Evolutionary conservation across 768 basidiomycete species (phyloP).

Genomic region (Rhodosporidiobolus odoratus): DNA sequence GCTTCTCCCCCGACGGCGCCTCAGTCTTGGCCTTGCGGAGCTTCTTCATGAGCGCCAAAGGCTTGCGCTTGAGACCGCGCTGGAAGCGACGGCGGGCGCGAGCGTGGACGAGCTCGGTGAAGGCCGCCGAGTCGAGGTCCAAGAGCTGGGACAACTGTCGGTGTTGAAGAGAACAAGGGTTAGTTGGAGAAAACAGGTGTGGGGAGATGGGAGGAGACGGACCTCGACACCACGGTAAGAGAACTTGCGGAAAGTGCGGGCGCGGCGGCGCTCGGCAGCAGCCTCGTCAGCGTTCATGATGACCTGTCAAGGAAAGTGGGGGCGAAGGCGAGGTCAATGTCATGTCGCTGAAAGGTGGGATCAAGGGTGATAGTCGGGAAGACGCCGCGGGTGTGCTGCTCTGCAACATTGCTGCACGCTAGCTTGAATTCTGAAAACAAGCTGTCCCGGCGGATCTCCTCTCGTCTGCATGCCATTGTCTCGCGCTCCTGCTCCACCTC

Average conservation of each 20-base stretch:
- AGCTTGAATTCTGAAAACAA: too few relatives aligned
- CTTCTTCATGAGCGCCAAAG: constrained; percentile 99
- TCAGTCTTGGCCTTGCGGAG: constrained; percentile 99
- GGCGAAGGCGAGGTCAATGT: not conserved
- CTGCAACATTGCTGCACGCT: too few relatives aligned
- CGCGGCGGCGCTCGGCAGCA: constrained; percentile 77
- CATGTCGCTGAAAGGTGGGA: not conserved
- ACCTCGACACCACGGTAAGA: constrained; percentile 89
- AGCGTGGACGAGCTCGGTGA: constrained; percentile 82
- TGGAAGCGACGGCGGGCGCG: constrained; percentile 98
- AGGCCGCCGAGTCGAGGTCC: constrained; percentile 82
- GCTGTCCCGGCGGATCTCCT: too few relatives aligned
- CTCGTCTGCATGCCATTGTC: too few relatives aligned
- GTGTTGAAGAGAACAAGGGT: not conserved
- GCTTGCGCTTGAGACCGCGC: constrained; percentile 95
- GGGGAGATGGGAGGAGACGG: not conserved
- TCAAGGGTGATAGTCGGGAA: not conserved
- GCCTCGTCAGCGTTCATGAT: constrained; percentile 83
- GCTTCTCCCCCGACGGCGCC: constrained; percentile 98
- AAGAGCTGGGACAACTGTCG: constrained; percentile 82
- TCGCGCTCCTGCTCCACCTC: too few relatives aligned
- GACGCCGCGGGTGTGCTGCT: too few relatives aligned
- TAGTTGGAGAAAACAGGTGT: too few relatives aligned
- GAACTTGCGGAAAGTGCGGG: constrained; percentile 97
- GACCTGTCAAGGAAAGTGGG: constrained; percentile 55